Percentiles rank a stretch among this genome's conserved stretches.
Evolutionary conservation across 306 rosid species (phyloP).

Genomic region (Vigna nakashimae): DNA sequence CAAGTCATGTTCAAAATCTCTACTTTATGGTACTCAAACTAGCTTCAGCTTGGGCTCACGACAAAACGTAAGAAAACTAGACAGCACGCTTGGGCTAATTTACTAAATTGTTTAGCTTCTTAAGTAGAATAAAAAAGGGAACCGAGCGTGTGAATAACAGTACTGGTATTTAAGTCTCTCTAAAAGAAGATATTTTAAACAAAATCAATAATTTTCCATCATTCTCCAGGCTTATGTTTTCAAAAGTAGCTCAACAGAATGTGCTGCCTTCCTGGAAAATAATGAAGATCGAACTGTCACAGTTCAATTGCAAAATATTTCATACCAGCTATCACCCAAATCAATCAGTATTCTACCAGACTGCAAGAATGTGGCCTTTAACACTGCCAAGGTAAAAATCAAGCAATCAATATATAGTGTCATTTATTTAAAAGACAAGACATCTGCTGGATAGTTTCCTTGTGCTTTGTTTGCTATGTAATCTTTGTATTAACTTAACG

Average conservation of each 20-base stretch:
- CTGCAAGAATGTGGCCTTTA: conserved; percentile 56
- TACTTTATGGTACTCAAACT: conserved; percentile 54
- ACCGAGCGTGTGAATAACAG: too few species aligned
- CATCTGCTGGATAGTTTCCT: background rate
- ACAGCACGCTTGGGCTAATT: background rate
- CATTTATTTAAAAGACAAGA: background rate
- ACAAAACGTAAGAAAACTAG: conserved; percentile 48
- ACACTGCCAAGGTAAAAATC: conserved; percentile 56
- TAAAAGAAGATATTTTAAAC: conserved; percentile 15
- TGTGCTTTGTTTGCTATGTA: too few species aligned
- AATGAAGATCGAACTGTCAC: conserved; percentile 28
- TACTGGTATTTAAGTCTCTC: background rate
- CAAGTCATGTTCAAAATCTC: conserved; percentile 60
- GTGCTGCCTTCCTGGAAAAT: conserved; percentile 62
- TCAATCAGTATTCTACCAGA: conserved; percentile 63
- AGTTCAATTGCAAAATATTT: conserved; percentile 37
- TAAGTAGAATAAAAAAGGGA: background rate
- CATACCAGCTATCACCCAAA: conserved; percentile 43
- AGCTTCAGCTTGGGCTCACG: conserved; percentile 40
- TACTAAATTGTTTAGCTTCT: background rate
- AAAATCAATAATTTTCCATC: conserved; percentile 32
- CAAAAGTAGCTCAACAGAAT: conserved; percentile 44
- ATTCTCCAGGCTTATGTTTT: conserved; percentile 58
- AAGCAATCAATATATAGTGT: conserved; percentile 9
- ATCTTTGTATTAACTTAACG: conserved; percentile 4